These are phyloP conservation scores for Canariomyces notabilis DNA, from an alignment of 2,329 filamentous ascomycete genomes.

Conservation along the genomic window DNA sequence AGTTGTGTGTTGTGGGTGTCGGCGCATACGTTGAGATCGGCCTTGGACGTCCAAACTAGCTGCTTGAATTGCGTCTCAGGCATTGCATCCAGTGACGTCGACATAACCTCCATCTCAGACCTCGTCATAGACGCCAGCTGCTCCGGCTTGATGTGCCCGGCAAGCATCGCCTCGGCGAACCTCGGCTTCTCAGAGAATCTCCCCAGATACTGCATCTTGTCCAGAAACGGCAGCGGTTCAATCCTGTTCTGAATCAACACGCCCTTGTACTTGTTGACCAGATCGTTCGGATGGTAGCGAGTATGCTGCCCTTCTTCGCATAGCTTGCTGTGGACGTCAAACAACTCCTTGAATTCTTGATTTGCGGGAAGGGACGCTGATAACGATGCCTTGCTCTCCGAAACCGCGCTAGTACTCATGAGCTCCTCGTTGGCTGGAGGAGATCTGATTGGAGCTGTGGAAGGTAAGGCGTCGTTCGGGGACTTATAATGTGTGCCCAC, in stretches of 20 bases:
- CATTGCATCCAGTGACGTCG: conserved; percentile 8
- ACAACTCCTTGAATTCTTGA: not conserved
- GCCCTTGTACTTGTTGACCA: conserved; percentile 6
- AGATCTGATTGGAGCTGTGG: not conserved
- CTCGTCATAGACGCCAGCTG: conserved; percentile 12
- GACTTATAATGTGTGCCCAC: conserved; percentile 14
- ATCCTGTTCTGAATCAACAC: not conserved
- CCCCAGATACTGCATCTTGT: conserved; percentile 17
- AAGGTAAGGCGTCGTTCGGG: not conserved
- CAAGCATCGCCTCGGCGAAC: conserved; percentile 22
- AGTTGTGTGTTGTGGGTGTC: conserved; percentile 3
- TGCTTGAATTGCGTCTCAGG: conserved; percentile 14
- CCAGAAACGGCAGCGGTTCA: conserved; percentile 14
- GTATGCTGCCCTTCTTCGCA: conserved; percentile 11
- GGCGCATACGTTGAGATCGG: conserved; percentile 18
- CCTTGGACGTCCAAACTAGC: conserved; percentile 14
- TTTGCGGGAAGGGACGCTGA: not conserved
- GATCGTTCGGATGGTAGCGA: conserved; percentile 6
- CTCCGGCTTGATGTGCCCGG: conserved; percentile 16
- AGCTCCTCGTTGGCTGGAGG: not conserved
- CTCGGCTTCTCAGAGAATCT: conserved; percentile 7
- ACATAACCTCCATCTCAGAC: conserved; percentile 13
- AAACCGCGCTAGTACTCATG: not conserved
- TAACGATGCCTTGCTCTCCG: not conserved
- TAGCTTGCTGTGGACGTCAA: conserved; percentile 1